Percentiles rank a stretch among this genome's conserved stretches.
Evolutionary conservation across 345 rosid species (phyloP).

Genomic region (Populus ilicifolia): DNA sequence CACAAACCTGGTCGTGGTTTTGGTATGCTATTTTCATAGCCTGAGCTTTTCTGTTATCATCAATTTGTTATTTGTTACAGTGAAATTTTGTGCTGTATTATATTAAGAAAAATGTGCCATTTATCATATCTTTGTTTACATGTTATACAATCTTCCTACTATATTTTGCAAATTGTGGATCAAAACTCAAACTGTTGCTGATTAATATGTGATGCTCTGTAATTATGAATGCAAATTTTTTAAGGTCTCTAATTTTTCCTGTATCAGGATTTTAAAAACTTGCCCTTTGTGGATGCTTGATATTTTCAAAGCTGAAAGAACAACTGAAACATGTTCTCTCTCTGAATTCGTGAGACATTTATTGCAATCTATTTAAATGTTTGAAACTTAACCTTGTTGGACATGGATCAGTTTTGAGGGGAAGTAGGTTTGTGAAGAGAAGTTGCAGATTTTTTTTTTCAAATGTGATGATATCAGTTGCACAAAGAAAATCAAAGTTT

Average conservation of each 20-base stretch:
- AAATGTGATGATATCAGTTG: neutral
- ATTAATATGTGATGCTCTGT: neutral
- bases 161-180: neutral
- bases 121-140: neutral
- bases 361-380: neutral
- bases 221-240: neutral
- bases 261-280: neutral
- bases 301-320: neutral
- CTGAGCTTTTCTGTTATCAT: neutral
- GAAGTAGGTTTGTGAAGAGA: neutral
- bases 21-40: slow-evolving; percentile 46
- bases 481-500: neutral
- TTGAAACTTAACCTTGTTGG: neutral
- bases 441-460: neutral
- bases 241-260: neutral
- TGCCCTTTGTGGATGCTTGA: neutral
- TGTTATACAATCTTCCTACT: neutral
- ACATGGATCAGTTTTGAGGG: neutral
- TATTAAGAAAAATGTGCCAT: neutral
- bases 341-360: neutral
- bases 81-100: neutral
- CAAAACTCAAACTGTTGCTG: neutral
- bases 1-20: slow-evolving; percentile 98
- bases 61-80: neutral
- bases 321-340: neutral